Base-by-base conservation (phyloP, 495 filamentous ascomycete genomes). In the Aspergillus biplanus region DNA sequence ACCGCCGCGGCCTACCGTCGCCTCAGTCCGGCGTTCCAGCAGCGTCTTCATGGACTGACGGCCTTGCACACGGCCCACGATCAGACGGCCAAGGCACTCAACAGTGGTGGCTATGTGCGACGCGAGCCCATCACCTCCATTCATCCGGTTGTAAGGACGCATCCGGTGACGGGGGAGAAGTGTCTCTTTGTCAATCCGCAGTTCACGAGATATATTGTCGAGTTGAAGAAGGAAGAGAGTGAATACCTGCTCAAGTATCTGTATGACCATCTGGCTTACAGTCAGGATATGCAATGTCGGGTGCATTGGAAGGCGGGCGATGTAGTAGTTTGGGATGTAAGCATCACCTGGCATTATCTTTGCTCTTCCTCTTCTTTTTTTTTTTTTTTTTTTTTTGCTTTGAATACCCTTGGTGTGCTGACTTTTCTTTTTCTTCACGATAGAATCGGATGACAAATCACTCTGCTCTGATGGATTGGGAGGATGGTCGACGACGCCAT, bases 41-140 rank as follows among this genome's bases (percentile, higher is more conserved):
- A 84, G 73, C 65, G 83, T 15, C 73, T 89, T 16, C 83, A 87
- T 58, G 86, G 86, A 0, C 65, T 89, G 54, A 77, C 75, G 54
- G 85, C 82, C 6, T 77, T 85, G 37, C 87, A 89, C 65, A 85
- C 83, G 1, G 85, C 82, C 0, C 64, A 74, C 21, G 81, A 86
- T 47, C 83, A 86, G 66, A 78, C 81, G 5, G 74, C 79, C 35
- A 77, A 71, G 33, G 79, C 79, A 58, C 52, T 75, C 54, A 76
- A 75, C 33, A 73, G 75, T 5, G 83, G 80, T 2, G 80, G 81
- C 13, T 74, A 83, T 61, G 79, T 80, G 16, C 74, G 82, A 33
- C 77, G 85, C 15, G 79, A 85, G 32, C 82, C 83, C 4, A 76
- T 86, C 21, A 77, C 71, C 4, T 76, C 75, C 8, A 82, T 82